Evolutionary conservation across 805 yeast species (phyloP).

Genomic region (Candida quercuum): DNA sequence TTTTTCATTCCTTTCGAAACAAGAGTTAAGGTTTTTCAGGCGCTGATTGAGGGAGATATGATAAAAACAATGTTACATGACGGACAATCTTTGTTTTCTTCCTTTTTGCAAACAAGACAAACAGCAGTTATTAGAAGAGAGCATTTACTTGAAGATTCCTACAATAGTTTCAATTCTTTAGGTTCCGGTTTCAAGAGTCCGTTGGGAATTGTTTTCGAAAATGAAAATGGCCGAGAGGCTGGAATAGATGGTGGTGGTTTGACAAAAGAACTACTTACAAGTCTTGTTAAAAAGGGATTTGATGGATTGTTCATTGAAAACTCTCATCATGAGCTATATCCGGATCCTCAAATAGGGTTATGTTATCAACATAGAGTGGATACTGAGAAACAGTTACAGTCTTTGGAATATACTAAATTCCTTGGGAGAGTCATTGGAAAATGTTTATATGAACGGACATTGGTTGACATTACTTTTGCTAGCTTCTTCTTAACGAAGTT

Average conservation of each 20-base stretch:
- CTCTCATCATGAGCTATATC: conserved; percentile 60
- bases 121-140: conserved; percentile 64
- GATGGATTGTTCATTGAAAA: conserved; percentile 38
- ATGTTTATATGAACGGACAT: conserved; percentile 76
- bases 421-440: conserved; percentile 85
- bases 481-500: conserved; percentile 71
- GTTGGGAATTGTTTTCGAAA: conserved; percentile 60
- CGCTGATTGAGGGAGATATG: conserved; percentile 52
- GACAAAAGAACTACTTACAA: conserved; percentile 83
- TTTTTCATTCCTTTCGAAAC: conserved; percentile 73
- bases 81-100: conserved; percentile 5
- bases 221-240: conserved; percentile 72
- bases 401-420: conserved; percentile 42
- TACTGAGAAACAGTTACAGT: conserved; percentile 21
- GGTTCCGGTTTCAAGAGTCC: conserved; percentile 55
- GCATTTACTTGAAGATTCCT: conserved; percentile 71
- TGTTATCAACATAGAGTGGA: conserved; percentile 29
- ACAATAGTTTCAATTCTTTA: conserved; percentile 43
- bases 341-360: conserved; percentile 52
- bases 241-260: conserved; percentile 98
- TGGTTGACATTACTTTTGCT: conserved; percentile 81
- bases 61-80: conserved; percentile 19
- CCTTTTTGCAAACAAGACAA: conserved; percentile 17
- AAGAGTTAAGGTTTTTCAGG: conserved; percentile 69
- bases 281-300: conserved; percentile 67